These are phyloP conservation scores for Leccinum insigne DNA, from an alignment of 1,284 basidiomycete species.

Conservation along the genomic window DNA sequence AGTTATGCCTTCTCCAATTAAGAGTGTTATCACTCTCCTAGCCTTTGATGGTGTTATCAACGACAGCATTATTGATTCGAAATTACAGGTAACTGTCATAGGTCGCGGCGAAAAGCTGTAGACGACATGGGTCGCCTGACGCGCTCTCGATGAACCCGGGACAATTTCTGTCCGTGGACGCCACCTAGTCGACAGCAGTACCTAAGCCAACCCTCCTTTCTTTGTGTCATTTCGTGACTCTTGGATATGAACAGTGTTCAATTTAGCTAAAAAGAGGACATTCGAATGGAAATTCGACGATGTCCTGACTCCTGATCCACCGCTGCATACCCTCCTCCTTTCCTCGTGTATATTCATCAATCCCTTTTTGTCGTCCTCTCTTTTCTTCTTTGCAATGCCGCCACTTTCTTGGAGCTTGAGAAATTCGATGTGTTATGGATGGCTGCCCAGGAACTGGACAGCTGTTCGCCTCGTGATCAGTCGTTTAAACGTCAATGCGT, in stretches of 20 bases:
- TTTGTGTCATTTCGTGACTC: background rate
- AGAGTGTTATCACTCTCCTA: background rate
- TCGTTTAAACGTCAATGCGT: background rate
- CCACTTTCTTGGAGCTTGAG: background rate
- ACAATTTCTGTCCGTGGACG: constrained; percentile 1
- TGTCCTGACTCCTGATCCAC: background rate
- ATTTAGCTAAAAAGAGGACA: constrained; percentile 17
- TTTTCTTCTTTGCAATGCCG: background rate
- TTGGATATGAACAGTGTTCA: constrained; percentile 3
- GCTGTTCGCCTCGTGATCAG: background rate
- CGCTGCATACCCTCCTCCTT: background rate
- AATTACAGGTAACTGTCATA: constrained; percentile 34
- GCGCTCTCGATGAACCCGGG: background rate
- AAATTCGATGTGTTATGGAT: background rate
- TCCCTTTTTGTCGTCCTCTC: background rate
- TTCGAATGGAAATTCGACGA: background rate
- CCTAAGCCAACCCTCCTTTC: background rate
- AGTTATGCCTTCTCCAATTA: background rate
- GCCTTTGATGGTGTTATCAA: constrained; percentile 12
- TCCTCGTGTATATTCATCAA: background rate
- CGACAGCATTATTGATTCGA: constrained; percentile 11
- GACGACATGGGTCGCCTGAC: background rate
- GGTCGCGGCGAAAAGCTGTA: constrained; percentile 36
- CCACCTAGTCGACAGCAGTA: constrained; percentile 13
- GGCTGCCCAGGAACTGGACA: background rate